These are phyloP conservation scores for Yamadazyma friedrichii DNA, from an alignment of 1,139 yeast genomes.

Conservation along the genomic window DNA sequence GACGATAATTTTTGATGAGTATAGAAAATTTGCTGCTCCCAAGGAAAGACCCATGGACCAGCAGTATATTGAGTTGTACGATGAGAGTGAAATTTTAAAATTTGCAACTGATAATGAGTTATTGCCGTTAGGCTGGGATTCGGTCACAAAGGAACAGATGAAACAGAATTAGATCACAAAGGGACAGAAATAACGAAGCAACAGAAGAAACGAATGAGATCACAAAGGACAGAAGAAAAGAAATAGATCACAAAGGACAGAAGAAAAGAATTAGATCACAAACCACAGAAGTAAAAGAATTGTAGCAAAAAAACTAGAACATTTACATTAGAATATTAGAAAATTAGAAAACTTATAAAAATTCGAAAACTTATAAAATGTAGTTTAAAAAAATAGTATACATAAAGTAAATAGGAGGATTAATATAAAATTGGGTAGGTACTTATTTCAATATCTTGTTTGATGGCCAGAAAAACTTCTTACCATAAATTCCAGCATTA, in stretches of 20 bases:
- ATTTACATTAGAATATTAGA: background rate
- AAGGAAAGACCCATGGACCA: conserved; percentile 94
- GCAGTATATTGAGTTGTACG: conserved; percentile 87
- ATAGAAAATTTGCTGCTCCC: conserved; percentile 90
- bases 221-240: background rate
- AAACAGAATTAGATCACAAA: too few relatives aligned
- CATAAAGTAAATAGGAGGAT: too few relatives aligned
- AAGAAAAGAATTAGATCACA: too few relatives aligned
- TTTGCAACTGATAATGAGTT: conserved; percentile 53
- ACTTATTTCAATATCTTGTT: background rate
- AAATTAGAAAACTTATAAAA: background rate
- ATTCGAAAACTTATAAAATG: background rate
- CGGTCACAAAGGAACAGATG: background rate
- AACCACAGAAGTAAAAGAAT: too few relatives aligned
- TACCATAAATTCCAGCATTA: conserved; percentile 68
- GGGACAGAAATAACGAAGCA: too few relatives aligned
- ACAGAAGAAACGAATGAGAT: too few relatives aligned
- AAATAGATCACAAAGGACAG: background rate
- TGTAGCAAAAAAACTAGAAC: too few relatives aligned
- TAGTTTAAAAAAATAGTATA: too few relatives aligned
- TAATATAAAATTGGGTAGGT: background rate
- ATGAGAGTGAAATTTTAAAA: conserved; percentile 56
- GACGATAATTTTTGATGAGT: conserved; percentile 92
- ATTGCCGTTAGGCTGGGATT: conserved; percentile 69
- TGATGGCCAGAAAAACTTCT: conserved; percentile 54